A percentile compares a stretch with the other conserved stretches of the same genome.
Evolutionary conservation across 2,329 filamentous ascomycete species (phyloP).

Genomic region (Epicoccum nigrum): DNA sequence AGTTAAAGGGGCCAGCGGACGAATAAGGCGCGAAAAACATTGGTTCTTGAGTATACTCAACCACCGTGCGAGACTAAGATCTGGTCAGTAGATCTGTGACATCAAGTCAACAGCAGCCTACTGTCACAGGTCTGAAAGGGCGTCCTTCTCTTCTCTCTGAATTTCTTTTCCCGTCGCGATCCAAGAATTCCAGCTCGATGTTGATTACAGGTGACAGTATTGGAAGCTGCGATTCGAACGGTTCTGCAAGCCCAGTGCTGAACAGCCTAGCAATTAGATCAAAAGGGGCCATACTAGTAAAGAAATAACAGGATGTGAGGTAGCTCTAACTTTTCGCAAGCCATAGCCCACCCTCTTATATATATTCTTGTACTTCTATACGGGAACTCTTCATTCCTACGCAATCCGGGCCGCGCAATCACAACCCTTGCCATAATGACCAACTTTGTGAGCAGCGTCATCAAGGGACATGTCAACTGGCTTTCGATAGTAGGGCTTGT

Average conservation of each 20-base stretch:
- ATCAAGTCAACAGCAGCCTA: background rate
- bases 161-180: conserved; percentile 3
- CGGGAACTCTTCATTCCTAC: conserved; percentile 9
- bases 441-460: no score
- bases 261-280: background rate
- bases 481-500: no score
- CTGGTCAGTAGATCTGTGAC: background rate
- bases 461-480: no score
- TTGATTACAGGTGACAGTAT: background rate
- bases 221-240: background rate
- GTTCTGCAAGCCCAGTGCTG: background rate
- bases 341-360: conserved; percentile 3
- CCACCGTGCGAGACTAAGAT: background rate
- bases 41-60: background rate
- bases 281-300: background rate
- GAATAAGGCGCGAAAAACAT: background rate
- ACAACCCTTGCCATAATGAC: no score
- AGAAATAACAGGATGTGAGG: background rate
- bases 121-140: conserved; percentile 1
- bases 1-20: background rate
- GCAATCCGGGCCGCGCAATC: no score
- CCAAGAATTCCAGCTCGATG: conserved; percentile 12
- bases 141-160: background rate
- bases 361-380: background rate
- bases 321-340: background rate